A percentile compares a stretch with the other conserved stretches of the same genome.
These are phyloP conservation scores for Echites panduratus DNA, from an alignment of 257 asterid genomes.

Conservation along the genomic window DNA sequence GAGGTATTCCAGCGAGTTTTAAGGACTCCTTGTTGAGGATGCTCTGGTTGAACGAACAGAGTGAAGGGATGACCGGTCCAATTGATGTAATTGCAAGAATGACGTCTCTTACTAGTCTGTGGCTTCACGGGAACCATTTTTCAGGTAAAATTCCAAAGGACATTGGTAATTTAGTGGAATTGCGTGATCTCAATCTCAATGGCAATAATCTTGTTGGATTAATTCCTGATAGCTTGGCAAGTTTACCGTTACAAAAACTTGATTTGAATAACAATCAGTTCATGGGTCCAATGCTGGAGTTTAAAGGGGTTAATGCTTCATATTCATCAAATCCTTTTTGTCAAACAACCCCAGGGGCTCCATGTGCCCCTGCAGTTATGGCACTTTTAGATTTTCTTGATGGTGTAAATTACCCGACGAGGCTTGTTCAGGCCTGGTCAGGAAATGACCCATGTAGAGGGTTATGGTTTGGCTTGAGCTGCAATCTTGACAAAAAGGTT, in stretches of 20 bases:
- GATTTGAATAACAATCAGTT: slow-evolving; percentile 77
- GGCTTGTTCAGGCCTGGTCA: slow-evolving; percentile 68
- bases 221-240: slow-evolving; percentile 52
- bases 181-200: slow-evolving; percentile 56
- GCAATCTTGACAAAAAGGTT: slow-evolving; percentile 43
- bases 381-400: slow-evolving; percentile 70
- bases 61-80: slow-evolving; percentile 62
- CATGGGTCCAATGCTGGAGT: slow-evolving; percentile 74
- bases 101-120: slow-evolving; percentile 61
- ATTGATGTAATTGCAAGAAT: slow-evolving; percentile 51
- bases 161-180: slow-evolving; percentile 47
- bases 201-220: slow-evolving; percentile 71
- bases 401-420: slow-evolving; percentile 56
- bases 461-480: slow-evolving; percentile 69
- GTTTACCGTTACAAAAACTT: slow-evolving; percentile 39
- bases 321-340: slow-evolving; percentile 58
- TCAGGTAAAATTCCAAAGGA: slow-evolving; percentile 68
- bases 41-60: slow-evolving; percentile 71
- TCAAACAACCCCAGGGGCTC: slow-evolving; percentile 37
- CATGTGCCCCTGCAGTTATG: slow-evolving; percentile 61
- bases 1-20: slow-evolving; percentile 65
- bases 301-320: slow-evolving; percentile 47
- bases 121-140: slow-evolving; percentile 84
- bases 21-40: slow-evolving; percentile 38
- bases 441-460: slow-evolving; percentile 61